Conservation (phyloP, 352 stramenopile genomes). For the Phytophthora meadii region DNA sequence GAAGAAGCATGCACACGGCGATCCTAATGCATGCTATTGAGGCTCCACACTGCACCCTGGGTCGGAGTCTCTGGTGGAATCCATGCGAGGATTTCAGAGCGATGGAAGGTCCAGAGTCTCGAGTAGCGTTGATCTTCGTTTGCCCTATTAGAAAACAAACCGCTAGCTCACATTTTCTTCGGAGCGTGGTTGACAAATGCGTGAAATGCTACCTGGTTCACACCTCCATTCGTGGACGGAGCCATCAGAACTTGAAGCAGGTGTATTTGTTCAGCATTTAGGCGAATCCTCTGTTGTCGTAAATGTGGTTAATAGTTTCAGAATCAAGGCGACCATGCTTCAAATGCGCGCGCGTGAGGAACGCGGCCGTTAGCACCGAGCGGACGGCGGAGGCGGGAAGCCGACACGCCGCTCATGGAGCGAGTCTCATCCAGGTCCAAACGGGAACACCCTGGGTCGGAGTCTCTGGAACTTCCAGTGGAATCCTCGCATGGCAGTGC, state of each 20-base stretch:
- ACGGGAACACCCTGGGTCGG: slow-evolving; percentile 1
- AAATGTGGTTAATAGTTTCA: slow-evolving; percentile 67
- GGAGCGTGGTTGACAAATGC: slow-evolving; percentile 84
- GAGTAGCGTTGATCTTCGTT: too few relatives aligned
- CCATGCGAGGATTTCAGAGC: too few relatives aligned
- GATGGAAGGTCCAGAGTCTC: too few relatives aligned
- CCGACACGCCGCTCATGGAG: slow-evolving; percentile 37
- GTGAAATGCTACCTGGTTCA: slow-evolving; percentile 70
- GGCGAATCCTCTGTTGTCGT: slow-evolving; percentile 55
- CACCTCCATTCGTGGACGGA: slow-evolving; percentile 66
- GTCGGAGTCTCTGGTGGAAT: too few relatives aligned
- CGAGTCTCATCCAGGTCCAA: slow-evolving; percentile 44
- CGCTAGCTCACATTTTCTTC: slow-evolving; percentile 71
- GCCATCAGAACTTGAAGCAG: slow-evolving; percentile 73
- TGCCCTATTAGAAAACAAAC: neutral
- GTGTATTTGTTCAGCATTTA: slow-evolving; percentile 61
- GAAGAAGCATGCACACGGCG: slow-evolving; percentile 3
- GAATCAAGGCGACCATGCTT: too few relatives aligned
- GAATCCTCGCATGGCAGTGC: slow-evolving; percentile 2
- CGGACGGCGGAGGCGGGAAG: slow-evolving; percentile 29
- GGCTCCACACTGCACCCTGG: too few relatives aligned
- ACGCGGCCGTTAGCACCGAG: slow-evolving; percentile 29
- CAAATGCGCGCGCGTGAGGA: slow-evolving; percentile 28
- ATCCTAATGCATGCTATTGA: neutral
- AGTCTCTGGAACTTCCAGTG: neutral